A percentile compares a stretch with the other conserved stretches of the same genome.
phyloP scores from a whole-genome alignment of 306 rosid genomes.

The Glycine soja region DNA sequence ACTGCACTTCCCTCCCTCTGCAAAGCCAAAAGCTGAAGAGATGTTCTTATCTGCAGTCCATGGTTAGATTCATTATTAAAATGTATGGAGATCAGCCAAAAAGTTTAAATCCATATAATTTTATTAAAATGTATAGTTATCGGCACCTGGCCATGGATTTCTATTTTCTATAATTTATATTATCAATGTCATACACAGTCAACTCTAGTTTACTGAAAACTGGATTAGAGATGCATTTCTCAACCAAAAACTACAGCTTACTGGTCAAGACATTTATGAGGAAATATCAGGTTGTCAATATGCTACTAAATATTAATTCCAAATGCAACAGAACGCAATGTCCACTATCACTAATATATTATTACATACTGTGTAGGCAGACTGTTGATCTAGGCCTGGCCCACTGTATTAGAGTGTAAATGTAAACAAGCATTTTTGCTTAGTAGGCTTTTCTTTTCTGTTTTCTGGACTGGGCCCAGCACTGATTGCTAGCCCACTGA shows the following conservation, averaged over 20 bases:
- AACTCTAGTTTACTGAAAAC: neutral
- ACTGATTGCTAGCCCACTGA: too few relatives aligned
- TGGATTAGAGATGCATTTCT: neutral
- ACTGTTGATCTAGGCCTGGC: too few relatives aligned
- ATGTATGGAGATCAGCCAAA: neutral
- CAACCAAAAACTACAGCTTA: neutral
- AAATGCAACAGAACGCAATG: conserved; percentile 3
- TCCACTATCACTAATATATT: neutral
- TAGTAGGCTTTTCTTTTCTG: too few relatives aligned
- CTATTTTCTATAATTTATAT: neutral
- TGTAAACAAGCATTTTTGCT: too few relatives aligned
- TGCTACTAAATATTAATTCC: neutral
- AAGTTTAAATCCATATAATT: neutral
- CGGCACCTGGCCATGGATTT: neutral
- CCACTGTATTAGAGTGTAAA: too few relatives aligned
- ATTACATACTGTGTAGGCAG: neutral
- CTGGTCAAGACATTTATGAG: conserved; percentile 7
- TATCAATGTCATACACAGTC: neutral
- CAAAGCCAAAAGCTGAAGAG: conserved; percentile 86
- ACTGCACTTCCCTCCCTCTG: conserved; percentile 72
- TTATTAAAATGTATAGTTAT: neutral
- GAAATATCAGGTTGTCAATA: neutral
- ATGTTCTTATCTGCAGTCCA: conserved; percentile 73
- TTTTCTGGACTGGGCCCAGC: too few relatives aligned
- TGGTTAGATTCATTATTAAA: conserved; percentile 43